Evolutionary conservation across 768 basidiomycete species (phyloP).

Genomic region (Kondoa malvinella): DNA sequence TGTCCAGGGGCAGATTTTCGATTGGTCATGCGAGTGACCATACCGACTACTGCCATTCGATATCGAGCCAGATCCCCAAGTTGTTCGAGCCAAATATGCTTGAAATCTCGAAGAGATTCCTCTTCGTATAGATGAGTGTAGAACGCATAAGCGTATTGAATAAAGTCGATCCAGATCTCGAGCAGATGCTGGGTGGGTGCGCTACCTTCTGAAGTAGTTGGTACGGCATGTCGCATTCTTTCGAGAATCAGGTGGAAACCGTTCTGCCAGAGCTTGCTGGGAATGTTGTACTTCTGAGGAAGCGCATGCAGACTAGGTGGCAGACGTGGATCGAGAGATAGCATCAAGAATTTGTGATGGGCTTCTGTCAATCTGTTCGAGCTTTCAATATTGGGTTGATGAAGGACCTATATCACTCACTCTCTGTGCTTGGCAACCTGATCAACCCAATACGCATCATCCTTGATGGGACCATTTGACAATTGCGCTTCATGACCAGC

Average conservation of each 20-base stretch:
- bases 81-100: constrained; percentile 81
- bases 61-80: constrained; percentile 91
- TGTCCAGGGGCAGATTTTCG: neutral
- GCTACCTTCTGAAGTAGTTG: constrained; percentile 11
- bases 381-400: constrained; percentile 14
- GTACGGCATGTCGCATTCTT: constrained; percentile 69
- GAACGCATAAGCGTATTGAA: constrained; percentile 85
- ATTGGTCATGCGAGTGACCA: constrained; percentile 16
- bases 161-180: constrained; percentile 84
- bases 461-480: constrained; percentile 10
- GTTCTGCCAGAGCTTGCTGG: constrained; percentile 77
- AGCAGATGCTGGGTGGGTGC: constrained; percentile 41
- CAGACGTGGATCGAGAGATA: constrained; percentile 68
- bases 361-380: constrained; percentile 62
- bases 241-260: constrained; percentile 82
- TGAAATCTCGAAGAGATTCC: constrained; percentile 49
- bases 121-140: constrained; percentile 82
- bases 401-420: constrained; percentile 37
- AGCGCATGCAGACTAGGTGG: constrained; percentile 78
- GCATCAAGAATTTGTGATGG: constrained; percentile 70
- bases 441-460: constrained; percentile 34
- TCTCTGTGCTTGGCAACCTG: constrained; percentile 53
- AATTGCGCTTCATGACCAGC: neutral
- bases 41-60: constrained; percentile 80
- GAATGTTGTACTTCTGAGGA: constrained; percentile 87